A percentile compares a stretch with the other conserved stretches of the same genome.
phyloP scores from a whole-genome alignment of 495 filamentous ascomycete genomes.

The Glonium stellatum region DNA sequence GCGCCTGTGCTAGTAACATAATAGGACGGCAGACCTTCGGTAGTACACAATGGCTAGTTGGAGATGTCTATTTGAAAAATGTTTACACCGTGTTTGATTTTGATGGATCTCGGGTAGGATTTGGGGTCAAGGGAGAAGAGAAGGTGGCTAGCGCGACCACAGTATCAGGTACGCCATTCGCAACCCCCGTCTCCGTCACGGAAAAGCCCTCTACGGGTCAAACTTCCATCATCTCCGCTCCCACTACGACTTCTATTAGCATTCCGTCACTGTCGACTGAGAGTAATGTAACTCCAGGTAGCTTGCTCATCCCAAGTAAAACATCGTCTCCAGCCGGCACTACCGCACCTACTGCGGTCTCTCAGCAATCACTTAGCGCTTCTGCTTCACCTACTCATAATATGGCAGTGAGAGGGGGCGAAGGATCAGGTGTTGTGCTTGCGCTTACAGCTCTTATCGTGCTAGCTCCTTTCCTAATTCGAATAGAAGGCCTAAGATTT shows the following conservation, averaged over 20 bases:
- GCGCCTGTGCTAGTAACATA: slow-evolving; percentile 60
- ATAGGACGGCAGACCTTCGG: slow-evolving; percentile 42
- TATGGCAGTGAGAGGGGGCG: not conserved
- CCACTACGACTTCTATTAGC: not conserved
- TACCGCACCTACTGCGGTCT: not conserved
- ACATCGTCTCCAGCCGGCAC: not conserved
- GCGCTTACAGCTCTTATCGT: not conserved
- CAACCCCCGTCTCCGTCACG: not conserved
- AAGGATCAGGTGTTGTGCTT: not conserved
- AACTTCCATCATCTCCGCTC: not conserved
- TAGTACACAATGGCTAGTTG: slow-evolving; percentile 60
- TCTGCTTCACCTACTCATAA: not conserved
- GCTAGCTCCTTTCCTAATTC: not conserved
- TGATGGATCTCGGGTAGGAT: slow-evolving; percentile 33
- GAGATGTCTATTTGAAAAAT: slow-evolving; percentile 82
- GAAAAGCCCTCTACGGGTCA: not conserved
- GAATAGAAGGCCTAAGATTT: not conserved
- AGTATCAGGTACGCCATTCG: slow-evolving; percentile 1
- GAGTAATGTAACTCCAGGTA: not conserved
- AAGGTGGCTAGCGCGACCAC: not conserved
- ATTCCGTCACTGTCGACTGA: not conserved
- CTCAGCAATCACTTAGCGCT: slow-evolving; percentile 1
- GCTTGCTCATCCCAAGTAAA: not conserved
- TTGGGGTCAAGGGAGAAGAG: slow-evolving; percentile 18
- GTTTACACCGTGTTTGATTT: slow-evolving; percentile 83